Evolutionary conservation across 202 grass and related monocot species (phyloP).

Genomic region (Carex arenaria): DNA sequence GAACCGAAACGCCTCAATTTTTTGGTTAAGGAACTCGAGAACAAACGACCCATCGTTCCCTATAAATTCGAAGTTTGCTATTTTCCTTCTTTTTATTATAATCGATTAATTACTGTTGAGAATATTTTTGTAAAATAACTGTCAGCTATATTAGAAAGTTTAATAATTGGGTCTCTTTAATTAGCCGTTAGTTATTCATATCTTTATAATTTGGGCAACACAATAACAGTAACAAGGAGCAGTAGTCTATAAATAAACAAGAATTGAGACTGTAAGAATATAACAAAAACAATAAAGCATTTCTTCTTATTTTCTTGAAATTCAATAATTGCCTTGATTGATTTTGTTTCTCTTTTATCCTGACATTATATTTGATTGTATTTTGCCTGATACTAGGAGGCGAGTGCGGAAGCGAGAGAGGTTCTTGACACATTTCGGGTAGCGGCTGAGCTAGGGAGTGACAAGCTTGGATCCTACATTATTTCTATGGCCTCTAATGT

Average conservation of each 20-base stretch:
- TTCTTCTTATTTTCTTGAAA: too few species aligned
- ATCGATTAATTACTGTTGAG: background rate
- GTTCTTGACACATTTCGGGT: constrained; percentile 86
- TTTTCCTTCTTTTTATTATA: constrained; percentile 1
- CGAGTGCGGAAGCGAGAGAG: constrained; percentile 65
- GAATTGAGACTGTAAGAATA: too few species aligned
- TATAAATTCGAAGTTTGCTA: constrained; percentile 56
- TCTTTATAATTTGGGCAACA: too few species aligned
- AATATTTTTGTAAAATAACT: too few species aligned
- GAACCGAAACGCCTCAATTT: constrained; percentile 83
- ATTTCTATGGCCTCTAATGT: constrained; percentile 99
- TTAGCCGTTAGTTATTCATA: too few species aligned
- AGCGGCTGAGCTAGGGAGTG: constrained; percentile 78
- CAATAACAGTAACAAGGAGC: too few species aligned
- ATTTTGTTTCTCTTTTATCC: background rate
- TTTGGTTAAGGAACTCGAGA: constrained; percentile 83
- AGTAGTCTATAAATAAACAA: too few species aligned
- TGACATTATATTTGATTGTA: background rate
- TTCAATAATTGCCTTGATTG: background rate
- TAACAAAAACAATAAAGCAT: too few species aligned
- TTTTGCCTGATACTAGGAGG: constrained; percentile 36
- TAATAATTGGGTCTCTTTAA: too few species aligned
- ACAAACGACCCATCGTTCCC: constrained; percentile 80
- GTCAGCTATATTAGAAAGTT: too few species aligned
- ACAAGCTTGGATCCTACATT: constrained; percentile 84